Evolutionary conservation across 208 protist genomes (phyloP).

Genomic region (Sergeia podlipaevii): DNA sequence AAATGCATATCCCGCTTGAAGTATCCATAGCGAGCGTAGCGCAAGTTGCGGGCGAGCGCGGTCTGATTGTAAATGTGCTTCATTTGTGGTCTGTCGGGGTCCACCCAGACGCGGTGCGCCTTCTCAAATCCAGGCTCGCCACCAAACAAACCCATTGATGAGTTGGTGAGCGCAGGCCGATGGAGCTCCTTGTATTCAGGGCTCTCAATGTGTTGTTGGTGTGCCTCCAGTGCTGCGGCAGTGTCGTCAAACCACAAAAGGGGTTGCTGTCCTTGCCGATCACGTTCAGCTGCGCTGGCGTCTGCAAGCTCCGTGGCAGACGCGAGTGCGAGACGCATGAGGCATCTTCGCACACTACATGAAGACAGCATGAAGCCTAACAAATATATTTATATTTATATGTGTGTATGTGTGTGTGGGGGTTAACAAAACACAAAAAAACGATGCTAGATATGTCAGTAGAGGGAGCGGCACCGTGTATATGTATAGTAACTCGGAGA

Average conservation of each 20-base stretch:
- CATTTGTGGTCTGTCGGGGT: conserved; percentile 89
- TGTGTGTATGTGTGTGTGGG: conserved; percentile 2
- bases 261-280: neutral
- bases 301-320: conserved; percentile 23
- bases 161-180: conserved; percentile 69
- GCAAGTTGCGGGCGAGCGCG: conserved; percentile 78
- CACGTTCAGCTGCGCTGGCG: neutral
- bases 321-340: conserved; percentile 28
- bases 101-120: conserved; percentile 86
- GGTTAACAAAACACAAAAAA: conserved; percentile 27
- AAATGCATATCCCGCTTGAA: conserved; percentile 91
- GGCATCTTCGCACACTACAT: conserved; percentile 11
- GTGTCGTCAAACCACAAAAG: conserved; percentile 81
- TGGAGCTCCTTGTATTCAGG: conserved; percentile 85
- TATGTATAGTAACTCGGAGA: conserved; percentile 6
- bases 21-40: conserved; percentile 89
- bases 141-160: conserved; percentile 85
- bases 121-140: conserved; percentile 91
- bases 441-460: no score
- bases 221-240: conserved; percentile 22
- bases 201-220: conserved; percentile 50
- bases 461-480: conserved; percentile 8
- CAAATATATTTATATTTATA: neutral
- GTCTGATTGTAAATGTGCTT: conserved; percentile 89
- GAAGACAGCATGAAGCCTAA: conserved; percentile 1